Conservation (phyloP, 768 basidiomycete species). For the Flagelloscypha sp. region DNA sequence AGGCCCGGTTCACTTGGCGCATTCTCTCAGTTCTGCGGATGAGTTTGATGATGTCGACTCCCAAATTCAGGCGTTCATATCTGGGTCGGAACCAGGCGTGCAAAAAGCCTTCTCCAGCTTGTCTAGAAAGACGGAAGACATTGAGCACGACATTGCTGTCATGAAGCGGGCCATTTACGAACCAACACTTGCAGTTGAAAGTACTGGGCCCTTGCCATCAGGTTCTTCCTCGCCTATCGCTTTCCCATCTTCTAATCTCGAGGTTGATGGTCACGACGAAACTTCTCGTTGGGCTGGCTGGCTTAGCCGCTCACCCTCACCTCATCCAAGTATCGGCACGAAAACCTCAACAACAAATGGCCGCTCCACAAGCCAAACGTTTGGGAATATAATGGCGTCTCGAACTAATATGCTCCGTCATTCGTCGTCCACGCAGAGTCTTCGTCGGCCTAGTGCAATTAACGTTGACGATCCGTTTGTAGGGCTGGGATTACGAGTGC, state of each 20-base stretch:
- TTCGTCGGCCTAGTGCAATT: conserved; percentile 12
- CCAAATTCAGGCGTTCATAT: conserved; percentile 49
- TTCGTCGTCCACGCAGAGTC: conserved; percentile 30
- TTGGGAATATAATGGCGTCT: conserved; percentile 64
- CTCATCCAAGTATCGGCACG: conserved; percentile 33
- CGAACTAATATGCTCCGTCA: conserved; percentile 53
- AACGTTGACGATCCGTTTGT: conserved; percentile 31
- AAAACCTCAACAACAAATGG: conserved; percentile 16
- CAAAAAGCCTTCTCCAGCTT: conserved; percentile 41
- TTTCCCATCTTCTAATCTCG: conserved; percentile 8
- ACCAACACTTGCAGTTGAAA: too few relatives aligned
- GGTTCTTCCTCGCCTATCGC: conserved; percentile 8
- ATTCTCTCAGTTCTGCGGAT: neutral
- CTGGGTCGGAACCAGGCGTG: conserved; percentile 42
- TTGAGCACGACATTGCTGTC: conserved; percentile 68
- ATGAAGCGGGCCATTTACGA: conserved; percentile 56
- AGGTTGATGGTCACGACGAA: conserved; percentile 9
- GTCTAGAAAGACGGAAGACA: conserved; percentile 54
- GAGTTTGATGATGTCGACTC: conserved; percentile 30
- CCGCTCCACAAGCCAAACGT: conserved; percentile 42
- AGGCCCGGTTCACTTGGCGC: conserved; percentile 20
- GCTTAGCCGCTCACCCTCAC: conserved; percentile 34
- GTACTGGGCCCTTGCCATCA: too few relatives aligned
- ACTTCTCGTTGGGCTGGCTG: conserved; percentile 53
- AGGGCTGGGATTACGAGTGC: conserved; percentile 42